Conservation (phyloP, 352 stramenopile species). For the Phytophthora litchii region DNA sequence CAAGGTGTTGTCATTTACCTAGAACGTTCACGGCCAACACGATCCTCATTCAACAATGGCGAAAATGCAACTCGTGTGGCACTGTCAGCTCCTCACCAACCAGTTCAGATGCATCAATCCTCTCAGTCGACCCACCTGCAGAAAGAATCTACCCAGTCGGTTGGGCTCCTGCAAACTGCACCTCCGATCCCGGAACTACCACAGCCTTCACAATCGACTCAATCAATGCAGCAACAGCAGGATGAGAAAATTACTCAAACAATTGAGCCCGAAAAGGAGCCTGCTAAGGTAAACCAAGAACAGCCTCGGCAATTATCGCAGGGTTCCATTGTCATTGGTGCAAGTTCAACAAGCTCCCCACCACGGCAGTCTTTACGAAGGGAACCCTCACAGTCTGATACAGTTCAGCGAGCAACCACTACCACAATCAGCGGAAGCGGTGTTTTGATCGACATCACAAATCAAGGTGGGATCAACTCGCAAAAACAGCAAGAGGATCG, state of each 20-base stretch:
- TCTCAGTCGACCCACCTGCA: constrained; percentile 6
- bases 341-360: constrained; percentile 20
- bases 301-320: constrained; percentile 10
- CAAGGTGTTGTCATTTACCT: constrained; percentile 6
- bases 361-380: constrained; percentile 3
- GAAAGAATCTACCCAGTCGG: constrained; percentile 14
- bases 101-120: constrained; percentile 14
- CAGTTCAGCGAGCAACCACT: constrained; percentile 7
- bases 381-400: constrained; percentile 4
- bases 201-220: constrained; percentile 3
- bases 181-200: background rate
- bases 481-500: constrained; percentile 29
- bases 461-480: constrained; percentile 33
- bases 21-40: constrained; percentile 23
- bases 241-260: constrained; percentile 1
- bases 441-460: constrained; percentile 71
- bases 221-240: constrained; percentile 7
- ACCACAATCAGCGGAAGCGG: constrained; percentile 10
- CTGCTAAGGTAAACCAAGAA: constrained; percentile 3
- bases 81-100: constrained; percentile 35
- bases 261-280: constrained; percentile 16
- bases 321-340: background rate
- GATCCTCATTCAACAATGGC: constrained; percentile 12
- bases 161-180: constrained; percentile 1
- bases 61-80: constrained; percentile 17